Base-by-base conservation (phyloP, 345 rosid species). In the Erysimum cheiranthoides region DNA sequence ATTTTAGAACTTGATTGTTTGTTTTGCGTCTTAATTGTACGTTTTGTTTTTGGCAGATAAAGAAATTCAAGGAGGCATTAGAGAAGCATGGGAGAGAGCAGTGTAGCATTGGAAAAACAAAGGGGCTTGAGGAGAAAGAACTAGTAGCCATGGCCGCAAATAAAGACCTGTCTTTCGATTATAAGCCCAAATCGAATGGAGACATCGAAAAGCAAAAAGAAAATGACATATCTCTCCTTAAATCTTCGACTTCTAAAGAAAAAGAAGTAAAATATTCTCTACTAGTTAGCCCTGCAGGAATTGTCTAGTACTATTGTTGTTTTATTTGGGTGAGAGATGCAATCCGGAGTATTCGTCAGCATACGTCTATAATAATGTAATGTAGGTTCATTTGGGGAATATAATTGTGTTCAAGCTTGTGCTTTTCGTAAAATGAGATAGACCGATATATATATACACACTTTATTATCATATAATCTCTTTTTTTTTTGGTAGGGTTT, bases 41-140 rank as follows among this genome's bases (percentile, higher is more conserved):
- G 84, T 68, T 53, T 30, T 57, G 8, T 12, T 66, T 36, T 8
- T 66, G 5, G 53, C 90, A 93, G 96, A 90, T 93, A 40, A 93
- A 89, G 81, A 93, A 93, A 81, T 90, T 93, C 71, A 89, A 77
- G 71, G 93, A 87, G 53, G 95, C 98, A 35, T 70, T 93, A 61
- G 95, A 88, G 62, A 93, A 85, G 85, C 88, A 93, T 79, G 69
- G 75, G 10, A 86, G 92, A 1, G 93, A 87, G 5, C 72, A 90
- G 28, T 89, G 93, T 84, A 86, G 96, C 85, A 84, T 93, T 0
- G 86, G 86, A 18, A 86, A 87, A 6, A 65, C 88, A 13, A 87
- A 85, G 79, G 98, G 96, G 43, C 79, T 93, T 35, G 96, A 90
- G 64, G 93, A 90, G 80, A 89, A 85, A 78, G 96, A 93, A 82